Base-by-base conservation (phyloP, 2,329 filamentous ascomycete genomes). In the Chaetomiaceae sp. region DNA sequence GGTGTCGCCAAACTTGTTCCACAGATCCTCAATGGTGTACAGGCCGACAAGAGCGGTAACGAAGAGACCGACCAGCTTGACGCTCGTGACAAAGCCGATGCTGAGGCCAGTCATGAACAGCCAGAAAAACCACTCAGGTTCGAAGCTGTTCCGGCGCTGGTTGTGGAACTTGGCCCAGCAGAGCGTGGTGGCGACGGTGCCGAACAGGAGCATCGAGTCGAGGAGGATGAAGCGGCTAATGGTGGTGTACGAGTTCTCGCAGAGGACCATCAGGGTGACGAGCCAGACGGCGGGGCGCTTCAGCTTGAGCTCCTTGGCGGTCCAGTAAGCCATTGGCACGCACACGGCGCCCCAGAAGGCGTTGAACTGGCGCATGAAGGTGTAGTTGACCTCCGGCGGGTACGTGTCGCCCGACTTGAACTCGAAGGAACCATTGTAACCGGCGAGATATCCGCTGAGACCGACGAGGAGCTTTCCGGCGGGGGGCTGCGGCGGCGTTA, bases 341-440 rank as follows among this genome's bases (percentile, higher is more conserved):
- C 90, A 96, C 56, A 94, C 78, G 57, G 91, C 92, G 56, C 94
- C 94, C 69, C 97, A 99, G 59, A 90, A 83, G 60, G 92, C 88
- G 71, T 97, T 99, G 82, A 99, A 99, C 57, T 92, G 81, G 64
- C 94, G 89, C 95, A 99, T 99, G 68, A 96, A 96, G 64, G 91
- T 95, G 72, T 95, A 99, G 77, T 99, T 87, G 68, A 99, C 80
- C 66, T 97, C 90, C 63, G 85, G 83, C 11, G 94, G 94, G 70
- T 99, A 99, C 51, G 83, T 91, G 68, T 97, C 94, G 69, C 94
- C 94, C 50, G 92, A 97, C 74, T 99, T 99, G 81, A 99, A 99
- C 69, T 99, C 94, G 73, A 99, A 99, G 4, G 92, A 95, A 54
- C 94, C 94, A 76, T 99, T 99, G 79, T 99, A 99, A 61, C 92